A percentile compares a stretch with the other conserved stretches of the same genome.
Conservation (phyloP, 2,329 filamentous ascomycete species). For the Orbilia quercus region DNA sequence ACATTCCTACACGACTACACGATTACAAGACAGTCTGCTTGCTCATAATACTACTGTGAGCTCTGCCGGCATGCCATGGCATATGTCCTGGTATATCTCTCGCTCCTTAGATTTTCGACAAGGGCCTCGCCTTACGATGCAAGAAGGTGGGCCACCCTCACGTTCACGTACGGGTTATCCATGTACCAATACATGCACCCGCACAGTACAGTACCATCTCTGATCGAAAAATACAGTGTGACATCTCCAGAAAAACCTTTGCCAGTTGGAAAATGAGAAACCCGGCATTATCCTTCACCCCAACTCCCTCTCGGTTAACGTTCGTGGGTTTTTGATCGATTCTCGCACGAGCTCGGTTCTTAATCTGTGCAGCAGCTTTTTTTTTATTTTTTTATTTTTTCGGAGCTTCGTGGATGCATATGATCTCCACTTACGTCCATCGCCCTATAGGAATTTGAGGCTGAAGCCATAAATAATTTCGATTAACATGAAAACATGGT, state of each 20-base stretch:
- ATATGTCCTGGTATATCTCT: constrained; percentile 22
- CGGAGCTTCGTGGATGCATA: too few species aligned
- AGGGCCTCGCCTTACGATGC: constrained; percentile 48
- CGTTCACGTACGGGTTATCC: constrained; percentile 1
- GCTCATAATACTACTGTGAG: too few species aligned
- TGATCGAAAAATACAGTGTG: constrained; percentile 33
- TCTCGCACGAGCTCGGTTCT: not conserved
- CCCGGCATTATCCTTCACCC: not conserved
- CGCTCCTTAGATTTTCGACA: constrained; percentile 14
- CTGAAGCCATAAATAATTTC: too few species aligned
- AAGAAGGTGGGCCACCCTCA: constrained; percentile 20
- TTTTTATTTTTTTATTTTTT: too few species aligned
- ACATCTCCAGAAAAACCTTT: constrained; percentile 25
- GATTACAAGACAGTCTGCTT: constrained; percentile 5
- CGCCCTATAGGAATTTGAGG: too few species aligned
- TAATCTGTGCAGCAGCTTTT: too few species aligned
- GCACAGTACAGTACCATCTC: too few species aligned
- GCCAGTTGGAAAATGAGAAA: not conserved
- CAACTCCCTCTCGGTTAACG: not conserved
- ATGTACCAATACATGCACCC: constrained; percentile 22
- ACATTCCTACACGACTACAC: constrained; percentile 1
- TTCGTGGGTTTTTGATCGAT: not conserved
- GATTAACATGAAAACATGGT: too few species aligned
- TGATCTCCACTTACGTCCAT: too few species aligned
- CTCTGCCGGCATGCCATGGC: constrained; percentile 4